phyloP scores from a whole-genome alignment of 371 early-diverging fungal genomes.

The Amoeboaphelidium protococcarum region DNA sequence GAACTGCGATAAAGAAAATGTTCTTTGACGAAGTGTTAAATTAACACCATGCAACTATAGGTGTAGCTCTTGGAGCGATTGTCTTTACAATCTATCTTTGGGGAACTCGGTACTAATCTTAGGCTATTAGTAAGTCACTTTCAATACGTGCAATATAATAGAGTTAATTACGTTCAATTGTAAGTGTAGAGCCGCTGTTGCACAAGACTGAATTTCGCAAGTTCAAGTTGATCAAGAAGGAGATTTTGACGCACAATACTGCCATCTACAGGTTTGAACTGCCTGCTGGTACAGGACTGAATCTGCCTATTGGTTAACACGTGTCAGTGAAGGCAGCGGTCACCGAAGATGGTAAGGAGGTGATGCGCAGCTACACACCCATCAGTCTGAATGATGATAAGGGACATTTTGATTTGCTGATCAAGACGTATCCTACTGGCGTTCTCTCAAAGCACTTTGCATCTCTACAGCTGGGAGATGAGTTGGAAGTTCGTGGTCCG shows the following conservation, averaged over 20 bases:
- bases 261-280: conserved; percentile 29
- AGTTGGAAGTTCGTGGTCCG: conserved; percentile 58
- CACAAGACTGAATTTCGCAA: conserved; percentile 28
- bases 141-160: too few relatives aligned
- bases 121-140: too few relatives aligned
- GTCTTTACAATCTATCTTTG: too few relatives aligned
- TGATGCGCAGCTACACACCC: conserved; percentile 77
- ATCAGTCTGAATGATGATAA: conserved; percentile 48
- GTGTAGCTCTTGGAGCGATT: too few relatives aligned
- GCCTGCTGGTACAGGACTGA: neutral
- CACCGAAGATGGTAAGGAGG: conserved; percentile 57
- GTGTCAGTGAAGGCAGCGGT: conserved; percentile 50
- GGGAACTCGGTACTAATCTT: too few relatives aligned
- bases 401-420: conserved; percentile 66
- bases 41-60: too few relatives aligned
- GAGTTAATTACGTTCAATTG: too few relatives aligned
- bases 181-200: neutral
- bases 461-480: conserved; percentile 46
- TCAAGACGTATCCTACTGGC: conserved; percentile 71
- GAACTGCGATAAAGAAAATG: too few relatives aligned
- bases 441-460: conserved; percentile 48
- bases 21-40: too few relatives aligned
- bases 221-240: conserved; percentile 49
- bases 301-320: conserved; percentile 21
- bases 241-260: conserved; percentile 46